Percentiles rank a stretch among this genome's conserved stretches.
phyloP scores from a whole-genome alignment of 345 rosid genomes.

The Euclidium syriacum region DNA sequence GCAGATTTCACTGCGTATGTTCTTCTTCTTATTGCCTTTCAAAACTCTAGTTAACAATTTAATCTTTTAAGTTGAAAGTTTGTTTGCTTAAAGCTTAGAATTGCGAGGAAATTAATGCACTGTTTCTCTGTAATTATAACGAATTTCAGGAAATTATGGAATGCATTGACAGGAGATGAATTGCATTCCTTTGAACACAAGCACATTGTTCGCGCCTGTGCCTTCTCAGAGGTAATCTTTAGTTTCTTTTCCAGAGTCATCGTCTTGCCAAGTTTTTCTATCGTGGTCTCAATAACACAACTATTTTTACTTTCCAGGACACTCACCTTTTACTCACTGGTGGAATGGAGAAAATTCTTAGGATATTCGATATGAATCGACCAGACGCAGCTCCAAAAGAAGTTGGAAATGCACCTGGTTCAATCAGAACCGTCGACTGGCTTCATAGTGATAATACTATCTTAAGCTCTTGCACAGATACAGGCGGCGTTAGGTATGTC shows the following conservation, averaged over 20 bases:
- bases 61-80: background rate
- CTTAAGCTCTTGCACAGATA: conserved; percentile 82
- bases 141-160: conserved; percentile 75
- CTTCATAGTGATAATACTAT: conserved; percentile 96
- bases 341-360: conserved; percentile 84
- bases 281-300: conserved; percentile 3
- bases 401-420: conserved; percentile 82
- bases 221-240: conserved; percentile 68
- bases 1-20: conserved; percentile 97
- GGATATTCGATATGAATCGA: conserved; percentile 80
- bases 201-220: conserved; percentile 87
- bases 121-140: background rate
- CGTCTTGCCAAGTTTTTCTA: background rate
- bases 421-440: conserved; percentile 87
- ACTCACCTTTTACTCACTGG: conserved; percentile 87
- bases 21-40: background rate
- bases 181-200: conserved; percentile 92
- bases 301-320: conserved; percentile 45
- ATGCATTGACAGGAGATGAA: conserved; percentile 83
- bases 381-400: conserved; percentile 88
- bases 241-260: background rate
- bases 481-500: conserved; percentile 80
- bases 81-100: background rate
- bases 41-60: background rate
- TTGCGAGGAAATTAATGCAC: background rate